Evolutionary conservation across 305 asterid genomes (phyloP).

Genomic region (Petunia hybrid): DNA sequence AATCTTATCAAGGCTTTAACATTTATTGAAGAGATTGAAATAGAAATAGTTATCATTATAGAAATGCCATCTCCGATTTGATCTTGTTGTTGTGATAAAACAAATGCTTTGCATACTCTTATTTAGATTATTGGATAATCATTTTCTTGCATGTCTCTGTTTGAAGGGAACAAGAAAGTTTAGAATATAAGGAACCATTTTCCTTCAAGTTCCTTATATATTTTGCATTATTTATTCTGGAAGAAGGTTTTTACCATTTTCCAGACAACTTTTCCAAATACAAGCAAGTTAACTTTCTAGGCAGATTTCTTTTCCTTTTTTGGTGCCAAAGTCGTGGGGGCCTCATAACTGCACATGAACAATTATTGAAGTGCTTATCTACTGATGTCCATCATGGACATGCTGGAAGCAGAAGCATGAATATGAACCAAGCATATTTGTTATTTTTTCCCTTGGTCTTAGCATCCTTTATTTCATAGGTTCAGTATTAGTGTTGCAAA

Average conservation of each 20-base stretch:
- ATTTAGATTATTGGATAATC: too few species aligned
- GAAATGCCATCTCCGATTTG: too few species aligned
- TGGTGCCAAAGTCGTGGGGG: constrained; percentile 8
- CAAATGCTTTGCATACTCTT: too few species aligned
- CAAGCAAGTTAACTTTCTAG: neutral
- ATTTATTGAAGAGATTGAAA: too few species aligned
- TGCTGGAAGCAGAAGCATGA: neutral
- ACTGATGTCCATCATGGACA: constrained; percentile 2
- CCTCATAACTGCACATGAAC: neutral
- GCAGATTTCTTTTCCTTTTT: neutral
- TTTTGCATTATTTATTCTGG: too few species aligned
- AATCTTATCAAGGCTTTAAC: too few species aligned
- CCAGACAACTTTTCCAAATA: neutral
- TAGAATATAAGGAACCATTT: too few species aligned
- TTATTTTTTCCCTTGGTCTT: constrained; percentile 8
- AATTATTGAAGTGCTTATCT: constrained; percentile 12
- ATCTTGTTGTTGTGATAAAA: too few species aligned
- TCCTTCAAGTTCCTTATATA: too few species aligned
- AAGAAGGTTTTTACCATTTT: neutral
- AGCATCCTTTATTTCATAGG: neutral
- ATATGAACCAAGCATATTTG: constrained; percentile 4
- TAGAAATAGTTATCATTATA: too few species aligned
- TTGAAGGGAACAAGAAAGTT: too few species aligned
- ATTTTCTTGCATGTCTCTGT: too few species aligned
- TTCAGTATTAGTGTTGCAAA: constrained; percentile 4